Percentiles rank a stretch among this genome's conserved stretches.
These are phyloP conservation scores for Cucumis cinereus DNA, from an alignment of 306 rosid genomes.

Conservation along the genomic window DNA sequence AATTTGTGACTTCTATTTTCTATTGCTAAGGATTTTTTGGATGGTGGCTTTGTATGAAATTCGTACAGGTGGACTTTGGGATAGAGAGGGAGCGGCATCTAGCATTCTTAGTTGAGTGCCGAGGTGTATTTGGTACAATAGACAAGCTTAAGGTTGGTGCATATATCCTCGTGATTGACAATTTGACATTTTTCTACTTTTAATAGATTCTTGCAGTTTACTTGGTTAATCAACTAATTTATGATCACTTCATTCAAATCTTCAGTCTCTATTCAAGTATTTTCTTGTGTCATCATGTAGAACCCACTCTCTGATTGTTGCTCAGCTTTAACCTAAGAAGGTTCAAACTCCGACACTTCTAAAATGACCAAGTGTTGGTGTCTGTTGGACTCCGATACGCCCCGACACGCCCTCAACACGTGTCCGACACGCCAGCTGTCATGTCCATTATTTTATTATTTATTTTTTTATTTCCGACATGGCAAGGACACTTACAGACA, in stretches of 20 bases:
- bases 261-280: background rate
- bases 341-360: too few relatives aligned
- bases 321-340: too few relatives aligned
- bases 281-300: background rate
- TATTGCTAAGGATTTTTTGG: background rate
- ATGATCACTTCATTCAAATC: background rate
- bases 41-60: conserved; percentile 4
- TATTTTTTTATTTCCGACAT: too few relatives aligned
- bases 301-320: background rate
- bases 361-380: too few relatives aligned
- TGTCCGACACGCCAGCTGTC: too few relatives aligned
- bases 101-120: conserved; percentile 75
- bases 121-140: conserved; percentile 71
- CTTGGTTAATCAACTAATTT: background rate
- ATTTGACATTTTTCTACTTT: background rate
- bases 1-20: background rate
- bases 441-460: too few relatives aligned
- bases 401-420: too few relatives aligned
- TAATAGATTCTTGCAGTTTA: background rate
- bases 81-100: conserved; percentile 60
- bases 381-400: too few relatives aligned
- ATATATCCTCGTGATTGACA: background rate
- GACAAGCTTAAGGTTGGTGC: conserved; percentile 57
- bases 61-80: conserved; percentile 66
- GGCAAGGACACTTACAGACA: too few relatives aligned